Evolutionary conservation across 148 eudicot species (phyloP).

Genomic region (Selenicereus undatus): DNA sequence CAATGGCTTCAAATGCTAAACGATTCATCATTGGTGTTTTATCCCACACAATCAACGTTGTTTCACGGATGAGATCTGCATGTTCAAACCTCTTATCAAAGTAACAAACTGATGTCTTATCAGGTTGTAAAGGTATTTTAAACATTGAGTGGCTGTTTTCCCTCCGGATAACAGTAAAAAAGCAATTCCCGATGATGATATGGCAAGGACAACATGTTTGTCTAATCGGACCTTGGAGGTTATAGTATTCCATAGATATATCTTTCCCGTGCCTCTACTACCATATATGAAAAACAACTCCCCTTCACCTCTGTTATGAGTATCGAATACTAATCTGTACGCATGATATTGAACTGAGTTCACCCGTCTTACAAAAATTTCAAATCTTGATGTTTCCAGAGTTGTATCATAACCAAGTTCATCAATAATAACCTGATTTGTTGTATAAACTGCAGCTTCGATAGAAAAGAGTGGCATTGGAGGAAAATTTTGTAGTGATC

Average conservation of each 20-base stretch:
- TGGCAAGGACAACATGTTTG: too few relatives aligned
- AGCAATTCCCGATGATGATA: neutral
- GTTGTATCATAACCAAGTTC: neutral
- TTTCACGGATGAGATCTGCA: neutral
- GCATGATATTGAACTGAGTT: neutral
- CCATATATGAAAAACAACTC: neutral
- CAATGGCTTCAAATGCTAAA: neutral
- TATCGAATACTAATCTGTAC: neutral
- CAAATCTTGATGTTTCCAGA: neutral
- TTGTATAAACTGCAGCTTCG: neutral
- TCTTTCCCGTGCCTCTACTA: neutral
- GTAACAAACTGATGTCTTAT: neutral
- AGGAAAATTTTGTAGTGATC: neutral
- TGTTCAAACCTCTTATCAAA: neutral
- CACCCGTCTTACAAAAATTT: neutral
- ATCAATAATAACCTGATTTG: neutral
- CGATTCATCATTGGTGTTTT: neutral
- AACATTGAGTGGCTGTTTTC: neutral
- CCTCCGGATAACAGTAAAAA: neutral
- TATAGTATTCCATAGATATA: conserved; percentile 5
- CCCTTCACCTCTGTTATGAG: neutral
- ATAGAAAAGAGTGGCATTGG: neutral
- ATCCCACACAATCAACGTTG: neutral
- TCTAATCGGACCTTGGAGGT: neutral
- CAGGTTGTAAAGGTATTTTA: neutral